Evolutionary conservation across 352 stramenopile genomes (phyloP).

Genomic region (Peronospora destructor): DNA sequence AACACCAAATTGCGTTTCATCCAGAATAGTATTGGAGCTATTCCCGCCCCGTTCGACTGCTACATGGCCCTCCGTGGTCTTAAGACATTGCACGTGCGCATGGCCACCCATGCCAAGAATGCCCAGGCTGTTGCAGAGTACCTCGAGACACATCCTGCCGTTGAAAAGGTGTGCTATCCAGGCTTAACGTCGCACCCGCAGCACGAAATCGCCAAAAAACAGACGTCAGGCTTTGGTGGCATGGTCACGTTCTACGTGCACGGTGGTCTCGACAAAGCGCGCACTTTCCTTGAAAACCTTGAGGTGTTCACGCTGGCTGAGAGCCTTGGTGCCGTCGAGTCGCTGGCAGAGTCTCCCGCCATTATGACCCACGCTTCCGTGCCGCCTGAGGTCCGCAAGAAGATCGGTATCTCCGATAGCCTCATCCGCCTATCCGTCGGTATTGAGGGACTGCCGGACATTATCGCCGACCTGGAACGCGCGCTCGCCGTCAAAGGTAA

Average conservation of each 20-base stretch:
- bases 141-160: slow-evolving; percentile 81
- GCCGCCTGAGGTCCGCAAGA: slow-evolving; percentile 77
- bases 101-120: slow-evolving; percentile 93
- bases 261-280: slow-evolving; percentile 68
- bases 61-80: slow-evolving; percentile 93
- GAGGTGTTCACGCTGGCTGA: slow-evolving; percentile 92
- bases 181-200: slow-evolving; percentile 85
- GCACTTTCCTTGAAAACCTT: slow-evolving; percentile 89
- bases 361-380: slow-evolving; percentile 93
- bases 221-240: slow-evolving; percentile 63
- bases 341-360: slow-evolving; percentile 90
- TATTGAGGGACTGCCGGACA: slow-evolving; percentile 89
- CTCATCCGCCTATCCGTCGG: slow-evolving; percentile 90
- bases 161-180: slow-evolving; percentile 91
- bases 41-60: slow-evolving; percentile 89
- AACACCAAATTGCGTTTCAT: slow-evolving; percentile 92
- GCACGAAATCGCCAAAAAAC: slow-evolving; percentile 83
- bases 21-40: slow-evolving; percentile 89
- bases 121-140: slow-evolving; percentile 87
- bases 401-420: slow-evolving; percentile 88
- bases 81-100: slow-evolving; percentile 92
- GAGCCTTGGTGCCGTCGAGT: slow-evolving; percentile 91
- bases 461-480: slow-evolving; percentile 85
- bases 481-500: slow-evolving; percentile 53
- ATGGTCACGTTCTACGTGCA: slow-evolving; percentile 93